phyloP scores from a whole-genome alignment of 768 basidiomycete species.

The Mycena capillaripes region DNA sequence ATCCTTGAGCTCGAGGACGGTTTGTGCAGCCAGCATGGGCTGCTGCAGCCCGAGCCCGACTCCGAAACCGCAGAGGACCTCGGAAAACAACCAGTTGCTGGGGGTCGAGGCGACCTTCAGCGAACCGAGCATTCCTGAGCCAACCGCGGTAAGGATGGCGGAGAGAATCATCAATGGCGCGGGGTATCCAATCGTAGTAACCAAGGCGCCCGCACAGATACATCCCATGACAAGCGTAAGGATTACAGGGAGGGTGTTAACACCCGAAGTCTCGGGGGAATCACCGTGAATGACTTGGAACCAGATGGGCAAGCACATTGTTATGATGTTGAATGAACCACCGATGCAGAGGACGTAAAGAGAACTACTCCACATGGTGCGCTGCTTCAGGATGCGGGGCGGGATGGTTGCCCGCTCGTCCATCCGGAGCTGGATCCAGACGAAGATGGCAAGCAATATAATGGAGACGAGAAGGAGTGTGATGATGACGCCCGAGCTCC shows the following conservation, averaged over 20 bases:
- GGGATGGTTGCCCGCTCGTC: slow-evolving; percentile 30
- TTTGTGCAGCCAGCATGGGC: slow-evolving; percentile 39
- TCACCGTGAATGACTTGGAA: slow-evolving; percentile 55
- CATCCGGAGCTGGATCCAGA: slow-evolving; percentile 27
- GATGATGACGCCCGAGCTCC: slow-evolving; percentile 45
- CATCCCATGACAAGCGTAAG: slow-evolving; percentile 54
- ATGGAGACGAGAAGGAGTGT: neutral
- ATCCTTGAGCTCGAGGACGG: slow-evolving; percentile 33
- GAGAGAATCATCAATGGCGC: slow-evolving; percentile 42
- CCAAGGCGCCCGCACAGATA: slow-evolving; percentile 52
- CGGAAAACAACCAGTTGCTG: slow-evolving; percentile 35
- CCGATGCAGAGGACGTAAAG: slow-evolving; percentile 30
- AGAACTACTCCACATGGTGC: slow-evolving; percentile 26
- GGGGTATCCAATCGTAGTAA: slow-evolving; percentile 54
- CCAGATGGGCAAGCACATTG: slow-evolving; percentile 29
- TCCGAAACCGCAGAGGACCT: slow-evolving; percentile 46
- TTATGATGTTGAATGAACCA: slow-evolving; percentile 28
- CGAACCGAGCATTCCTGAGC: slow-evolving; percentile 52
- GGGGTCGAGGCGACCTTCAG: slow-evolving; percentile 41
- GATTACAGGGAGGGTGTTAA: slow-evolving; percentile 50
- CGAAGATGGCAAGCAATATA: slow-evolving; percentile 30
- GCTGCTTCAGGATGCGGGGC: slow-evolving; percentile 26
- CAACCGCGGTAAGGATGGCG: slow-evolving; percentile 51
- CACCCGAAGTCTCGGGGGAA: slow-evolving; percentile 49
- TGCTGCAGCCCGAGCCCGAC: slow-evolving; percentile 43